A percentile compares a stretch with the other conserved stretches of the same genome.
Evolutionary conservation across 306 rosid genomes (phyloP).

Genomic region (Castanea sativa): DNA sequence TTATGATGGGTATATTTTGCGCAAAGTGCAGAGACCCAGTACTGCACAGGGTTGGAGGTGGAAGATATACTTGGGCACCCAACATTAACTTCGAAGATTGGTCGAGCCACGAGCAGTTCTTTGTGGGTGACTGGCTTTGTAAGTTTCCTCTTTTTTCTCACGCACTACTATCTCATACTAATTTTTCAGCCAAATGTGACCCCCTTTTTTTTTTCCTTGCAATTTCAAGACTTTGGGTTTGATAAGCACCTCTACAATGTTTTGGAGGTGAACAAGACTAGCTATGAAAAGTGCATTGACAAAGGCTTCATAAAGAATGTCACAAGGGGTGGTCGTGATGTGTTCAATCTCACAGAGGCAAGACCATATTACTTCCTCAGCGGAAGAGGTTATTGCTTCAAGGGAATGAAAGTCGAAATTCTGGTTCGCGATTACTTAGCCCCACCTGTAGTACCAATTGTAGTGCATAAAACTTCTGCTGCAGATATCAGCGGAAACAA

Average conservation of each 20-base stretch:
- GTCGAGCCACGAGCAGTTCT: constrained; percentile 47
- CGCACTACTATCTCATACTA: background rate
- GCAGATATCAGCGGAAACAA: background rate
- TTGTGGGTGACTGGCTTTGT: constrained; percentile 65
- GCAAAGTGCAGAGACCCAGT: constrained; percentile 37
- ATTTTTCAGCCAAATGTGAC: background rate
- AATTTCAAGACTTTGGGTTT: constrained; percentile 30
- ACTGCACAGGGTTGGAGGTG: constrained; percentile 70
- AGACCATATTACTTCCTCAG: constrained; percentile 39
- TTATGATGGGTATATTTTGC: background rate
- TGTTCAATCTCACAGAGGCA: constrained; percentile 26
- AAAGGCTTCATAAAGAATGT: constrained; percentile 4
- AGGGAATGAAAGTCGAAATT: constrained; percentile 53
- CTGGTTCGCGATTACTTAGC: background rate
- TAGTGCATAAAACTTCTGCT: background rate
- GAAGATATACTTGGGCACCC: constrained; percentile 45
- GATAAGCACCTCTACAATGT: constrained; percentile 22
- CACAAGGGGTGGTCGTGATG: constrained; percentile 29
- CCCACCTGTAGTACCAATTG: background rate
- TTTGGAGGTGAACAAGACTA: constrained; percentile 27
- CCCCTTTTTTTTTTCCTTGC: background rate
- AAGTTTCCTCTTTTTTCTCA: background rate
- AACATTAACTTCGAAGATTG: constrained; percentile 44
- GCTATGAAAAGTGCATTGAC: constrained; percentile 24
- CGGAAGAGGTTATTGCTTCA: constrained; percentile 45